Evolutionary conservation across 2,329 filamentous ascomycete genomes (phyloP).

Genomic region (Colletotrichum noveboracense): DNA sequence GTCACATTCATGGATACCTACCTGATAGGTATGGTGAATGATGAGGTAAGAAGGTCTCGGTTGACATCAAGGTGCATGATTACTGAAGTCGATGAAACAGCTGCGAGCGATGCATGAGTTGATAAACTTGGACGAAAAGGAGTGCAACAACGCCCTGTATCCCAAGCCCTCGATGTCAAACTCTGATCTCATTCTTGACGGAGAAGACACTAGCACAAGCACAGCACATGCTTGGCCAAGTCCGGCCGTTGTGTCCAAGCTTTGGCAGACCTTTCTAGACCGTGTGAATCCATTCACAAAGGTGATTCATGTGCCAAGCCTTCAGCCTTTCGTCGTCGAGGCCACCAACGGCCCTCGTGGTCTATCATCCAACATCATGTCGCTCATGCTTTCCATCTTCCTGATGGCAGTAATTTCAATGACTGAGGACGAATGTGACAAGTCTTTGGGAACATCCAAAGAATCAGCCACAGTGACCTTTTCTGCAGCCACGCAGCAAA

Average conservation of each 20-base stretch:
- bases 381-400: background rate
- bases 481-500: background rate
- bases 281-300: background rate
- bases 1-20: background rate
- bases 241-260: background rate
- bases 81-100: background rate
- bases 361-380: background rate
- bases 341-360: background rate
- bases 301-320: background rate
- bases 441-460: background rate
- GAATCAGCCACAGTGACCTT: background rate
- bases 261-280: background rate
- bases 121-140: background rate
- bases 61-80: background rate
- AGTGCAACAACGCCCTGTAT: background rate
- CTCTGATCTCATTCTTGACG: background rate
- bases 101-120: background rate
- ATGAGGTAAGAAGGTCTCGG: background rate
- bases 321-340: background rate
- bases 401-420: background rate
- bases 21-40: background rate
- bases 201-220: background rate
- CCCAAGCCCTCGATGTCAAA: background rate
- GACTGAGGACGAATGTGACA: background rate
- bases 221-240: background rate